Evolutionary conservation across 2,329 filamentous ascomycete species (phyloP), one percentile per base, ranked within the genome.

Genomic region (Neofusicoccum cordaticola): DNA sequence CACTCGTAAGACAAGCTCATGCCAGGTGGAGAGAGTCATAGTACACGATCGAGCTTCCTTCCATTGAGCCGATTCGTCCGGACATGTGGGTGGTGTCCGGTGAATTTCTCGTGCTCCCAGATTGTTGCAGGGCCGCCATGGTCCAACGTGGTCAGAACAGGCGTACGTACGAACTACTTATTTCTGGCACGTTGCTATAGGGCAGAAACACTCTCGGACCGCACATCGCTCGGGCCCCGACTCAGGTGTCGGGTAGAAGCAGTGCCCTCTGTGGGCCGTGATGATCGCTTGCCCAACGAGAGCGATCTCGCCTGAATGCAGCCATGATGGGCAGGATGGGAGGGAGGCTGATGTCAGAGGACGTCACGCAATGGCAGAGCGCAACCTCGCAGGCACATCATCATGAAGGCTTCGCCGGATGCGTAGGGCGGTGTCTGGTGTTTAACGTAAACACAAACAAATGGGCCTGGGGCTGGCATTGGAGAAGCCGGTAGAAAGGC

Each of bases 181-280:
- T 60, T 60, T 47, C 50, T 52, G 50, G 17, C 12, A 34, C 13
- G 27, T 3, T 11, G 6, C 11, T 50, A 50, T 52, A 52, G 50
- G 31, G 56, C 53, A 60, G 56, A 47, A 39, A 47, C 42, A 45
- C 37, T 39, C 15, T 12, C 19, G 22, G 39, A 35, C 53, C 39
- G 41, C 53, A 13, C 15, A 31, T 34, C 22, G 41, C 39, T 58
- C 56, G 56, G 56, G 6, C 47, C 41, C 8, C 56, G 56, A 48
- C 56, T 60, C 56, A 60, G 56, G 56, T 35, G 17, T 60, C 56
- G 42, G 41, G 56, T 47, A 27, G 41, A 47, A 47, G 9, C 56
- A 60, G 27, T 35, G 56, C 56, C n/a, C 9, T 8, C n/a, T 19
- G 42, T 47, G 56, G 56, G 56, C 56, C 56, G 56, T 31, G 56